Conservation (phyloP, 75 land plant genomes). For the Picea glauca region DNA sequence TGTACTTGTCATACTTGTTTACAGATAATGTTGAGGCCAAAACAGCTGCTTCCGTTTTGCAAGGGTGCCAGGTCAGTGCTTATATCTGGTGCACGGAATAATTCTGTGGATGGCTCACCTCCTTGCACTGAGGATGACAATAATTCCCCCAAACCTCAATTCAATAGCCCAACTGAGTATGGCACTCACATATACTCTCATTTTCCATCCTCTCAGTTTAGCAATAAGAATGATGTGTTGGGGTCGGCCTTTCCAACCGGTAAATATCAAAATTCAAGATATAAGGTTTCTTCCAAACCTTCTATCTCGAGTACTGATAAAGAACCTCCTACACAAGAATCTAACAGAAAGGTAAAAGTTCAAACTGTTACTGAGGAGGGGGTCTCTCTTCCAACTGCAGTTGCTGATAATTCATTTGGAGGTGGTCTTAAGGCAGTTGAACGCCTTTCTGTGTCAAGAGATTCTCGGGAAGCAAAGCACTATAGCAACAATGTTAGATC, state of each 20-base stretch:
- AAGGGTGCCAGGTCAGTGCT: conserved; percentile 75
- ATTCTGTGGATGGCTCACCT: conserved; percentile 41
- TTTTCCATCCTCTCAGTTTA: conserved; percentile 11
- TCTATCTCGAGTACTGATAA: conserved; percentile 10
- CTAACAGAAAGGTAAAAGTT: neutral
- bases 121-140: conserved; percentile 51
- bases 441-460: neutral
- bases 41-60: conserved; percentile 68
- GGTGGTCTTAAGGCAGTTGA: conserved; percentile 9
- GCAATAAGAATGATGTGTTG: neutral
- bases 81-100: conserved; percentile 53
- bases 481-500: neutral
- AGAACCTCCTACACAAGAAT: neutral
- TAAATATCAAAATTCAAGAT: conserved; percentile 12
- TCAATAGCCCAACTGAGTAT: neutral
- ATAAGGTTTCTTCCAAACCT: conserved; percentile 6
- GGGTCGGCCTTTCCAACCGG: conserved; percentile 8
- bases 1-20: no score
- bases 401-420: neutral
- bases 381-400: neutral
- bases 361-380: neutral
- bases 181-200: conserved; percentile 11
- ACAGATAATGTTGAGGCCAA: conserved; percentile 69
- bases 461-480: neutral
- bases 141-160: conserved; percentile 17